Base-by-base conservation (phyloP, 2,329 filamentous ascomycete species). In the Tympanopsis confertula region DNA sequence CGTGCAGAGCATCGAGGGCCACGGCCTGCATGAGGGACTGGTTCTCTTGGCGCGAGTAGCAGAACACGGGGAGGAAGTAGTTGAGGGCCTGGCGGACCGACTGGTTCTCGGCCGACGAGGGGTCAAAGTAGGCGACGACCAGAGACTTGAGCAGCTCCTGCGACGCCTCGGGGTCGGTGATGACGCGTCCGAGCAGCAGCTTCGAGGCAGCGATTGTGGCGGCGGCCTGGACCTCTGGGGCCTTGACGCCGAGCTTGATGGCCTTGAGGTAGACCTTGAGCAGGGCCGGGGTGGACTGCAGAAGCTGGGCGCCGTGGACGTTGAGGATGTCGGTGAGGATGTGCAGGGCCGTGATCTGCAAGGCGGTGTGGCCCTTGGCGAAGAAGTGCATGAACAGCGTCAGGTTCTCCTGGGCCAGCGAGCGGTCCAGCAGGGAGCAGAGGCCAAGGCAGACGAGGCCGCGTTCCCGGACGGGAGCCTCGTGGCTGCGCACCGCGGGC, bases 311-410 rank as follows among this genome's bases (percentile, higher is more conserved):
- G 13, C 86, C 87, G 52, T 96, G 86, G 1, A 87, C 85, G 38
- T 88, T 87, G 36, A 96, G 68, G 47, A 96, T 89, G 56, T 98
- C 91, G 7, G 86, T 88, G 20, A 98, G 72, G 44, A 94, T 93
- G 45, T 95, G 86, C 20, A 96, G 63, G 0, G 87, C 84, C 5
- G 87, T 94, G 37, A 89, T 85, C 56, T 96, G 89, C 28, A 98
- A 68, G 1, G 82, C 78, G 5, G 91, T 79, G 52, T 95, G 87
- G 1, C 91, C 91, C 63, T 94, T 94, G 58, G 68, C 82, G 62
- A 93, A 95, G 65, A 94, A 95, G 56, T 94, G 88, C 56, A 95
- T 84, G 60, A 98, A 98, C 3, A 98, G 71, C 0, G 78, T 82
- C 45, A 96, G 66, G 54, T 98, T 96, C 56, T 94, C 87, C 53